Percentiles rank a stretch among this genome's conserved stretches.
Evolutionary conservation across 345 rosid genomes (phyloP).

Genomic region (Pseudoturritis turrita): DNA sequence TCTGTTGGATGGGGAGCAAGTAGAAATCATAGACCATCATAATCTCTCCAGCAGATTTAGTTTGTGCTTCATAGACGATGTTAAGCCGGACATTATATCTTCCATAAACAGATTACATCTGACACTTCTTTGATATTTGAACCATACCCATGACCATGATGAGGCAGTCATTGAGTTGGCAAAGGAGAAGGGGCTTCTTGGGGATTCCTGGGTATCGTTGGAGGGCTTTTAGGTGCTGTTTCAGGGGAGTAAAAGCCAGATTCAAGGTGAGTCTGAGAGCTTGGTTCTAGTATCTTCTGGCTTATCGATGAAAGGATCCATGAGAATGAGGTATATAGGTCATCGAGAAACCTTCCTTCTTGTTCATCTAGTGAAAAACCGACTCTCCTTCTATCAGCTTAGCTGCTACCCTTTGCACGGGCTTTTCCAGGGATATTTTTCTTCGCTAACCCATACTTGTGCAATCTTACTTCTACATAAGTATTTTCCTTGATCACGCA

Average conservation of each 20-base stretch:
- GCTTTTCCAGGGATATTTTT: background rate
- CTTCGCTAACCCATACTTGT: background rate
- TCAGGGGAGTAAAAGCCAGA: background rate
- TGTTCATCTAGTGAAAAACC: background rate
- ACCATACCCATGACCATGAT: background rate
- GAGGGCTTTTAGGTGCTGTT: background rate
- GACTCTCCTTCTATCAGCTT: background rate
- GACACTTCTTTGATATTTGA: slow-evolving; percentile 2
- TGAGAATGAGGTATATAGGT: background rate
- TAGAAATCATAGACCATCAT: background rate
- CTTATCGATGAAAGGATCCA: background rate
- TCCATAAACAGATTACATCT: background rate
- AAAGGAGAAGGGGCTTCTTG: background rate
- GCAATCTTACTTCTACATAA: background rate
- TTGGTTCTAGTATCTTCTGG: slow-evolving; percentile 6
- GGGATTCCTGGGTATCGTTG: background rate
- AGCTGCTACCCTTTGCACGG: background rate
- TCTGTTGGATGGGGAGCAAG: background rate
- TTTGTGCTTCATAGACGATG: background rate
- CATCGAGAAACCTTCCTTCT: background rate
- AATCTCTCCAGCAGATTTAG: background rate
- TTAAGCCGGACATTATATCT: background rate
- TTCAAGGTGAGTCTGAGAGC: slow-evolving; percentile 9
- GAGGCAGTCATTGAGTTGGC: slow-evolving; percentile 13
- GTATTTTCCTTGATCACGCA: background rate